Percentiles rank a stretch among this genome's conserved stretches.
These are phyloP conservation scores for Trichoderma sp. DNA, from an alignment of 2,329 filamentous ascomycete species.

Conservation along the genomic window DNA sequence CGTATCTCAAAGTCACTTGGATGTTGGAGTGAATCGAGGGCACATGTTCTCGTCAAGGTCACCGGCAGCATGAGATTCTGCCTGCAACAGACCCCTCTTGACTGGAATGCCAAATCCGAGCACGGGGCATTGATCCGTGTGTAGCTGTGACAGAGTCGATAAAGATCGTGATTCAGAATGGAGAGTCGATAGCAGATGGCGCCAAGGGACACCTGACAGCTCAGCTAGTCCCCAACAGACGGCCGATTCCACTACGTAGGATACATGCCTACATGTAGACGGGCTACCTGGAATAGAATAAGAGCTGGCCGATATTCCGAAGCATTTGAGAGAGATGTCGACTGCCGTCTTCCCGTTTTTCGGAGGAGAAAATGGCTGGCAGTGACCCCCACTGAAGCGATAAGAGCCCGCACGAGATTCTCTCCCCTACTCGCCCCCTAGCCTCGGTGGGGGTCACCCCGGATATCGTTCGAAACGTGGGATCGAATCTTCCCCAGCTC, in stretches of 20 bases:
- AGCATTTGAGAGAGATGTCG: too few species aligned
- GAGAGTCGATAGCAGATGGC: background rate
- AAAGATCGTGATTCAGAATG: background rate
- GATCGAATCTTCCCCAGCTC: slow-evolving; percentile 25
- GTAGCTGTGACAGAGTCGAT: too few species aligned
- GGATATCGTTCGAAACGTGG: slow-evolving; percentile 20
- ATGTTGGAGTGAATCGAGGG: too few species aligned
- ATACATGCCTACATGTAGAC: background rate
- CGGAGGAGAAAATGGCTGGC: background rate
- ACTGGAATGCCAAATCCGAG: too few species aligned
- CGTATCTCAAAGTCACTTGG: too few species aligned
- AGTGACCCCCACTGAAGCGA: slow-evolving; percentile 14
- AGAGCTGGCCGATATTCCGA: too few species aligned
- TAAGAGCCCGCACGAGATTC: background rate
- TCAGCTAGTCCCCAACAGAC: background rate
- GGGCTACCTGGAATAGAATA: background rate
- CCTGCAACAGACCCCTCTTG: too few species aligned
- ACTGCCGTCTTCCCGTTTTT: too few species aligned
- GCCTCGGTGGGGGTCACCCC: slow-evolving; percentile 31
- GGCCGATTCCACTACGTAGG: slow-evolving; percentile 6
- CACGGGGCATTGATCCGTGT: too few species aligned
- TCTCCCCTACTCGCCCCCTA: background rate
- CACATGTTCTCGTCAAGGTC: too few species aligned
- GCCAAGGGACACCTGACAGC: background rate
- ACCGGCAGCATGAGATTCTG: too few species aligned